These are phyloP conservation scores for Daedalea quercina DNA, from an alignment of 768 basidiomycete genomes.

Conservation along the genomic window DNA sequence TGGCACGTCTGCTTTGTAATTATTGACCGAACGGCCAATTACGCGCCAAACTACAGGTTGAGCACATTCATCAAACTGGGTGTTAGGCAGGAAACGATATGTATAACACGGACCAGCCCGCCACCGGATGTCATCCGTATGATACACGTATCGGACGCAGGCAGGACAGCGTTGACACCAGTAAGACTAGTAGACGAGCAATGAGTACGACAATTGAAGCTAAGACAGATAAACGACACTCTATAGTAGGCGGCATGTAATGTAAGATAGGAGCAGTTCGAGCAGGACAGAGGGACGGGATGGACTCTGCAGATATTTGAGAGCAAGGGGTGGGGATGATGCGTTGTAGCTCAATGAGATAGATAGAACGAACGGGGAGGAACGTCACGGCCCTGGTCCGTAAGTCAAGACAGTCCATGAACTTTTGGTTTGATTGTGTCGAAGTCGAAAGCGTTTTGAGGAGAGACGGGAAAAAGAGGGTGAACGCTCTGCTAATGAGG, in stretches of 20 bases:
- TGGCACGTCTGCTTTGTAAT: no score
- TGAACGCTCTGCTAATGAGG: neutral
- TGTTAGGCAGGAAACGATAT: neutral
- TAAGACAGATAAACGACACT: neutral
- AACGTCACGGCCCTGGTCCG: constrained; percentile 1
- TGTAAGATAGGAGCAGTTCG: constrained; percentile 4
- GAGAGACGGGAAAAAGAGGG: neutral
- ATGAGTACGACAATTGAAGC: neutral
- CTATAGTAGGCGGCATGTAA: constrained; percentile 1
- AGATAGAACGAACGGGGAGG: neutral
- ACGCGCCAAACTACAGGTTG: no score
- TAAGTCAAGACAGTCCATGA: neutral
- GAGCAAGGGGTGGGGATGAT: constrained; percentile 5
- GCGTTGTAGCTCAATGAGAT: neutral
- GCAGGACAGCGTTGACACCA: neutral
- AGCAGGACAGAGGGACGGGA: constrained; percentile 5
- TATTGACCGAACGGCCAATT: no score
- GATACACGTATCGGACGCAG: neutral
- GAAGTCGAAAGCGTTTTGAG: constrained; percentile 3
- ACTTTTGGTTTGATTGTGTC: neutral
- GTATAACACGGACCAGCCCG: constrained; percentile 7
- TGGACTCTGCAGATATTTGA: constrained; percentile 3
- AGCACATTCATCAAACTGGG: no score
- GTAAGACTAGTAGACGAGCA: constrained; percentile 1
- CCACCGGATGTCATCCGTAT: neutral